phyloP scores from a whole-genome alignment of 352 stramenopile species.

The Phytophthora macrochlamydospora region DNA sequence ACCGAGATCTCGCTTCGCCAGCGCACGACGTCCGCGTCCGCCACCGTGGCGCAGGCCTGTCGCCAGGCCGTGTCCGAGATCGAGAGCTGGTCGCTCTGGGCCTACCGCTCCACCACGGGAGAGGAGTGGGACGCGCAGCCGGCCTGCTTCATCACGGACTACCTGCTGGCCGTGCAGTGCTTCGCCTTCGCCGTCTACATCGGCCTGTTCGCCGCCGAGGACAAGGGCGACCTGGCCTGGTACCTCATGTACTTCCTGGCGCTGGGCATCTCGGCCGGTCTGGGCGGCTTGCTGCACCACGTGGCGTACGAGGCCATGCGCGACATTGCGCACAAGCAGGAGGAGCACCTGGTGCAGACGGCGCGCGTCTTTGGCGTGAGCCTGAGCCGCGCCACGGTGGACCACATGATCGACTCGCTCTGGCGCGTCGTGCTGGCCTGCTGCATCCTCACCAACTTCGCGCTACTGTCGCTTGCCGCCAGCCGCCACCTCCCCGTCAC shows the following conservation, averaged over 20 bases:
- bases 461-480: conserved; percentile 74
- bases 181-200: conserved; percentile 85
- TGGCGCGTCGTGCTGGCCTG: conserved; percentile 85
- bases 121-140: conserved; percentile 89
- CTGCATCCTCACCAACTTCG: conserved; percentile 88
- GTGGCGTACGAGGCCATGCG: conserved; percentile 79
- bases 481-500: conserved; percentile 75
- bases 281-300: conserved; percentile 83
- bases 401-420: conserved; percentile 71
- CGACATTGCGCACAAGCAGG: conserved; percentile 74
- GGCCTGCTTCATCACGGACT: conserved; percentile 89
- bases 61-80: conserved; percentile 70
- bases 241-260: conserved; percentile 90
- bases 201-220: conserved; percentile 64
- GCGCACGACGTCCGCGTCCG: conserved; percentile 22
- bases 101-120: conserved; percentile 71
- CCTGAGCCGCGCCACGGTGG: conserved; percentile 71
- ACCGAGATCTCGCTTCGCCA: conserved; percentile 20
- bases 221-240: conserved; percentile 62
- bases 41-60: conserved; percentile 58
- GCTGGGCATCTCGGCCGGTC: conserved; percentile 76
- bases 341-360: conserved; percentile 66
- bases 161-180: conserved; percentile 82
- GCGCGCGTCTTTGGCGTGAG: conserved; percentile 76
- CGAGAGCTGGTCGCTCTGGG: conserved; percentile 83